These are phyloP conservation scores for Magnusiomyces suaveolens DNA, from an alignment of 1,139 yeast species.

Conservation along the genomic window DNA sequence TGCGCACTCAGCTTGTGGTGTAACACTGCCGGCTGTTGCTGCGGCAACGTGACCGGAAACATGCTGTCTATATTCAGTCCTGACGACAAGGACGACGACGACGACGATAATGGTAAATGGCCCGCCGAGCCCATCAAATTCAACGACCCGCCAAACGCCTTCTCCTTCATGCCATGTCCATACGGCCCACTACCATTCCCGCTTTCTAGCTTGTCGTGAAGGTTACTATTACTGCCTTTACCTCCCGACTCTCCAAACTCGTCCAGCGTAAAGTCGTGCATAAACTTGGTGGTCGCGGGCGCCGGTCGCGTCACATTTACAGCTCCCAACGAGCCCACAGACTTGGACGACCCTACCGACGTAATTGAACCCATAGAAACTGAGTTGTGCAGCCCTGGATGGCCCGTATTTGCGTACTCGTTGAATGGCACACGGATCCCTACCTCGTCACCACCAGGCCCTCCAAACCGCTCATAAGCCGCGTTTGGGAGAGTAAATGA, in stretches of 20 bases:
- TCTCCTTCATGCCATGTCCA: not conserved
- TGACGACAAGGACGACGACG: not conserved
- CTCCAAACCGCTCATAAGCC: not conserved
- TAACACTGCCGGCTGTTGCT: not conserved
- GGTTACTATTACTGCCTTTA: not conserved
- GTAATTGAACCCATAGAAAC: not conserved
- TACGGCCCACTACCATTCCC: not conserved
- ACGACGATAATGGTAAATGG: not conserved
- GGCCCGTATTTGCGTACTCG: not conserved
- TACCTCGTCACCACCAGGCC: not conserved
- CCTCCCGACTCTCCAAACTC: not conserved
- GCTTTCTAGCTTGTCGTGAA: not conserved
- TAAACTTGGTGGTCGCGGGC: constrained; percentile 2
- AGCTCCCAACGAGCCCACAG: not conserved
- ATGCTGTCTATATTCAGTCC: not conserved
- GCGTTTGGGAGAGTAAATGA: not conserved
- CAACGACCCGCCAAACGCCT: not conserved
- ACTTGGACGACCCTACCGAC: not conserved
- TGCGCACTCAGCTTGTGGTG: not conserved
- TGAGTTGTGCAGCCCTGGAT: not conserved
- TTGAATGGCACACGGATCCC: too few relatives aligned
- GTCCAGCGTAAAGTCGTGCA: constrained; percentile 1
- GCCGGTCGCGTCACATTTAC: not conserved
- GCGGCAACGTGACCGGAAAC: not conserved
- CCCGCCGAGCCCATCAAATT: not conserved